Evolutionary conservation across 495 filamentous ascomycete species (phyloP).

Genomic region (Aspergillus avenaceus): DNA sequence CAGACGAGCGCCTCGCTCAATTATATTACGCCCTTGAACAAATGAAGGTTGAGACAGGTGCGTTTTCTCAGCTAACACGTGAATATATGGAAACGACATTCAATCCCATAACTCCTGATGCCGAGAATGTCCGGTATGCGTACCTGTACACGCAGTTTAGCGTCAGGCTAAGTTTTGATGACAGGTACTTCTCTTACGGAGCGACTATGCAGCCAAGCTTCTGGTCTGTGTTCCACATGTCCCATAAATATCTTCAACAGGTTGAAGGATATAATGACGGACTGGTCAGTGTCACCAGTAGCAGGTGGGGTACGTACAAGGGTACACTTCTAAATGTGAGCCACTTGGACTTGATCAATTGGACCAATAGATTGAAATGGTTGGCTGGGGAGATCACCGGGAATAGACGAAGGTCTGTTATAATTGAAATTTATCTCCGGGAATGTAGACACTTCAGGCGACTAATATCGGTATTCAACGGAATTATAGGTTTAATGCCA

Average conservation of each 20-base stretch:
- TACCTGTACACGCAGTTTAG: background rate
- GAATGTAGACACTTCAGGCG: background rate
- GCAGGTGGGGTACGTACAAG: constrained; percentile 83
- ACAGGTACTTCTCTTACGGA: constrained; percentile 88
- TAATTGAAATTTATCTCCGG: too few species aligned
- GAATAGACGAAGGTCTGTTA: constrained; percentile 59
- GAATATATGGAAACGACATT: constrained; percentile 79
- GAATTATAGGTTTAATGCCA: constrained; percentile 79
- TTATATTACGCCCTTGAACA: constrained; percentile 65
- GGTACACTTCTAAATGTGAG: constrained; percentile 85
- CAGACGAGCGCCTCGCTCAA: constrained; percentile 54
- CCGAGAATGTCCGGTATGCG: constrained; percentile 58
- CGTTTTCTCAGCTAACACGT: constrained; percentile 80
- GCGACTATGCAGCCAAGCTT: constrained; percentile 63
- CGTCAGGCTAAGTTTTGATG: constrained; percentile 14
- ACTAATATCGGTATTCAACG: constrained; percentile 9
- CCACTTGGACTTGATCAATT: constrained; percentile 94
- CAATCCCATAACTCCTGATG: constrained; percentile 75
- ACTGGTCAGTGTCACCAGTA: constrained; percentile 82
- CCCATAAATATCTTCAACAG: constrained; percentile 64
- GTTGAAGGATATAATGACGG: constrained; percentile 88
- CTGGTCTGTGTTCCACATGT: constrained; percentile 70
- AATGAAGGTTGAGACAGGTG: constrained; percentile 71
- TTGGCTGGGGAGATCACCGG: constrained; percentile 63
- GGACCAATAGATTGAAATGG: constrained; percentile 82